A percentile compares a stretch with the other conserved stretches of the same genome.
phyloP scores from a whole-genome alignment of 192 early-diverging fungal species.

The Phycomyces blakesleeanus region DNA sequence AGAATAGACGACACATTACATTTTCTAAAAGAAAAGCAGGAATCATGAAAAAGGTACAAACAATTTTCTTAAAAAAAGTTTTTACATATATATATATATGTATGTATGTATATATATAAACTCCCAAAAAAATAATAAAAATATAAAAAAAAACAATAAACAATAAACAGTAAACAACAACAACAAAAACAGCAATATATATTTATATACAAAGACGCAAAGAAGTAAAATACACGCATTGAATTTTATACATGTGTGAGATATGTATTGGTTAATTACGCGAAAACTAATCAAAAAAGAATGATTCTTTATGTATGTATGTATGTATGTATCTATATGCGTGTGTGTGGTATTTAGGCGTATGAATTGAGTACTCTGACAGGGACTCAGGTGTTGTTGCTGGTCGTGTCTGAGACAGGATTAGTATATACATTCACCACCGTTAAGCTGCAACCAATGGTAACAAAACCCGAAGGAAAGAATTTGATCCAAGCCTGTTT shows the following conservation, averaged over 20 bases:
- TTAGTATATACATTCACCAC: constrained; percentile 94
- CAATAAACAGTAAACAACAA: no score
- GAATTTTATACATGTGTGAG: neutral
- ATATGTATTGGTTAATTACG: no score
- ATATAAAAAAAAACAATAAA: no score
- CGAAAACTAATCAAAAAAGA: neutral
- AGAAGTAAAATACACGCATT: no score
- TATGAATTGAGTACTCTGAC: constrained; percentile 91
- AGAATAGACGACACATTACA: constrained; percentile 86
- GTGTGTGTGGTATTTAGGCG: constrained; percentile 49
- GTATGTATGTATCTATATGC: no score
- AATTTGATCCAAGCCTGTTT: constrained; percentile 89
- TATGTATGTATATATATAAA: no score
- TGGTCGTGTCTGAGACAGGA: constrained; percentile 93
- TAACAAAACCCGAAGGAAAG: constrained; percentile 88
- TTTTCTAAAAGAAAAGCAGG: constrained; percentile 94
- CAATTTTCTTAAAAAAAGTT: no score
- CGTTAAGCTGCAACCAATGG: constrained; percentile 87
- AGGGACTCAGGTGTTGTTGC: constrained; percentile 89
- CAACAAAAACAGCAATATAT: neutral
- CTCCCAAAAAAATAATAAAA: no score
- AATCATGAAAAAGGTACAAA: constrained; percentile 90
- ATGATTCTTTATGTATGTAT: no score
- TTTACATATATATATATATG: no score
- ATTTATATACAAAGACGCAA: neutral